Base-by-base conservation (phyloP, 306 rosid genomes). In the Castanea sativa region DNA sequence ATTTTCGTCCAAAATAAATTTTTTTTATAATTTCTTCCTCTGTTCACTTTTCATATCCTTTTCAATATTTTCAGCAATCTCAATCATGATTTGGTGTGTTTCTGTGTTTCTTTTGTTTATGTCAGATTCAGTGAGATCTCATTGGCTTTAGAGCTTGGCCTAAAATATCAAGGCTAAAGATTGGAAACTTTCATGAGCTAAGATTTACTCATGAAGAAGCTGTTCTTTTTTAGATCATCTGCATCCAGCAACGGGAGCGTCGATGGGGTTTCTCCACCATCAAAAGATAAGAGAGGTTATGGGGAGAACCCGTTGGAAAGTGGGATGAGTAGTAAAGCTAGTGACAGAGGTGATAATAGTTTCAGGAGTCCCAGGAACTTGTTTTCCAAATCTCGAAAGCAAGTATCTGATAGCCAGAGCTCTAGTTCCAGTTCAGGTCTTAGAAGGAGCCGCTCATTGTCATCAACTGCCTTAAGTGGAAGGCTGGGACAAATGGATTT, bases 391-490 rank as follows among this genome's bases (percentile, higher is more conserved):
- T 87, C 97, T 18, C 84, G 84, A 74, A 92, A 86, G 86, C 85
- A 86, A 81, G 84, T 56, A 76, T 60, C 86, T 29, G 85, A 87
- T 78, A 65, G 35, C 68, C 91, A 89, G 83, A 83, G 87, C 72
- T 85, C 91, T 69, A 71, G 78, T 71, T 75, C 76, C 16, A 82
- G 80, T 73, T 92, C 98, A 71, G 82, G 75, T 57, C 96, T 95
- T 79, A 86, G 91, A 85, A 91, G 97, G 88, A 90, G 98, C 83
- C 89, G 92, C 76, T 95, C 99, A n/a, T 58, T 90, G 75, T 93
- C 99, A 32, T 90, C 99, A 41, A 84, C 92, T 75, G 89, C 96
- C 58, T 91, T 84, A 59, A 87, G 85, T 76, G 78, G 65, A 74
- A 90, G 76, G 43, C 77, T 73, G 3, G 83, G 60, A 38, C 86